Conservation (phyloP, 164 flowering plant species). For the Vitis labrusca region DNA sequence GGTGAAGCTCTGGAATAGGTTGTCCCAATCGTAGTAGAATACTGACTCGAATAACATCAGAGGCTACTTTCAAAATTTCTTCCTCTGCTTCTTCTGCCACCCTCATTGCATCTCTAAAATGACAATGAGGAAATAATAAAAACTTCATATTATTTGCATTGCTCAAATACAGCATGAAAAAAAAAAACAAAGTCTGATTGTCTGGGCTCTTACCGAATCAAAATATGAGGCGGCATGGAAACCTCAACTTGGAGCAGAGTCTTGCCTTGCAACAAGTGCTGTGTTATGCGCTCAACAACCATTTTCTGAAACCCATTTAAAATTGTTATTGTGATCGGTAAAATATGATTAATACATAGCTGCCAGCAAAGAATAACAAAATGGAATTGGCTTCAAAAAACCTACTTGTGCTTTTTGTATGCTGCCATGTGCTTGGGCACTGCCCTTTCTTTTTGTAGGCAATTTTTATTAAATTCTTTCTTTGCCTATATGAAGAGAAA, state of each 20-base stretch:
- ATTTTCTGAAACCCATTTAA: constrained; percentile 51
- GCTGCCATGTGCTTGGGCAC: too few species aligned
- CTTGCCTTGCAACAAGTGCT: constrained; percentile 65
- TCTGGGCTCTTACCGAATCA: constrained; percentile 45
- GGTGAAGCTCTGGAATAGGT: constrained; percentile 27
- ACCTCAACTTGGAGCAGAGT: constrained; percentile 71
- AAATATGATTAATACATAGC: too few species aligned
- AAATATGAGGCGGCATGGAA: constrained; percentile 57
- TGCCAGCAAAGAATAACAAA: too few species aligned
- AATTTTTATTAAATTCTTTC: too few species aligned
- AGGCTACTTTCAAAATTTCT: constrained; percentile 49
- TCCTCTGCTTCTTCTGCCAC: constrained; percentile 64
- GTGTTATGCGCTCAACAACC: constrained; percentile 58
- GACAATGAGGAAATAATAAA: constrained; percentile 3
- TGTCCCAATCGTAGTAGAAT: constrained; percentile 63
- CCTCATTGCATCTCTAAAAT: constrained; percentile 65
- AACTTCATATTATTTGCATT: background rate
- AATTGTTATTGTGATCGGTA: background rate
- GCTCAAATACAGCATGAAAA: background rate
- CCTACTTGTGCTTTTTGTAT: too few species aligned
- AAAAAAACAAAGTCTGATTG: background rate
- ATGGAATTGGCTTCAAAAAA: too few species aligned
- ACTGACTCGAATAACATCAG: constrained; percentile 41
- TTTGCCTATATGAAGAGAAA: too few species aligned
- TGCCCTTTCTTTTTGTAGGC: too few species aligned